These are phyloP conservation scores for Umbelopsis sp. DNA, from an alignment of 192 early-diverging fungal species.

Conservation along the genomic window DNA sequence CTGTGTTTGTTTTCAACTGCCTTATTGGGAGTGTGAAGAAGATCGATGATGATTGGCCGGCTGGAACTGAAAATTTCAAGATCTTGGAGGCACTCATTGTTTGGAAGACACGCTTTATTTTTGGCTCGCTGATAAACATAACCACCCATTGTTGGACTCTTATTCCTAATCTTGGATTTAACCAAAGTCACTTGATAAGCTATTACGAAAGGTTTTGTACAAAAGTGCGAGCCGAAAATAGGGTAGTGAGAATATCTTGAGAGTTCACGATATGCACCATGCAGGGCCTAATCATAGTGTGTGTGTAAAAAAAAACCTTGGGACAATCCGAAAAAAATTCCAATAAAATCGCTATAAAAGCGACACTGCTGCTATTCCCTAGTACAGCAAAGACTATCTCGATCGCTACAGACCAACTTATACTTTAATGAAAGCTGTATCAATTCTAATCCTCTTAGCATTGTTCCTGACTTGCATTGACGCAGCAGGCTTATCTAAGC, in stretches of 20 bases:
- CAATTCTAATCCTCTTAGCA: not conserved
- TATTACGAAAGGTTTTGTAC: not conserved
- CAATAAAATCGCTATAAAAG: not conserved
- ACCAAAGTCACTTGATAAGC: not conserved
- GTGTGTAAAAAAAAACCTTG: not conserved
- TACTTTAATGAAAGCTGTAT: not conserved
- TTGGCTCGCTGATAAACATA: not conserved
- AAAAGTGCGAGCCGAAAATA: conserved; percentile 1
- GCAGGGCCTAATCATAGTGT: too few species aligned
- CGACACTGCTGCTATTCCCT: not conserved
- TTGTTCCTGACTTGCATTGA: not conserved
- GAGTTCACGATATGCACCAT: too few species aligned
- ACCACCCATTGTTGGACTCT: not conserved
- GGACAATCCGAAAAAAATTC: not conserved
- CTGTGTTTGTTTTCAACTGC: conserved; percentile 8
- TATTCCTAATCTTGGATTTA: not conserved
- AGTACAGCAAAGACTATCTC: not conserved
- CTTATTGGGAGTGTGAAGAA: not conserved
- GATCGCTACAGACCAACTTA: not conserved
- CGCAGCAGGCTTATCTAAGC: not conserved
- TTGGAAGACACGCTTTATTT: not conserved
- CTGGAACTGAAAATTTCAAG: not conserved
- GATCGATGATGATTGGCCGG: not conserved
- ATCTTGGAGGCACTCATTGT: not conserved
- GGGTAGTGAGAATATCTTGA: not conserved